Percentiles rank a stretch among this genome's conserved stretches.
Evolutionary conservation across 2,329 filamentous ascomycete species (phyloP).

Genomic region (Talaromyces sp.): DNA sequence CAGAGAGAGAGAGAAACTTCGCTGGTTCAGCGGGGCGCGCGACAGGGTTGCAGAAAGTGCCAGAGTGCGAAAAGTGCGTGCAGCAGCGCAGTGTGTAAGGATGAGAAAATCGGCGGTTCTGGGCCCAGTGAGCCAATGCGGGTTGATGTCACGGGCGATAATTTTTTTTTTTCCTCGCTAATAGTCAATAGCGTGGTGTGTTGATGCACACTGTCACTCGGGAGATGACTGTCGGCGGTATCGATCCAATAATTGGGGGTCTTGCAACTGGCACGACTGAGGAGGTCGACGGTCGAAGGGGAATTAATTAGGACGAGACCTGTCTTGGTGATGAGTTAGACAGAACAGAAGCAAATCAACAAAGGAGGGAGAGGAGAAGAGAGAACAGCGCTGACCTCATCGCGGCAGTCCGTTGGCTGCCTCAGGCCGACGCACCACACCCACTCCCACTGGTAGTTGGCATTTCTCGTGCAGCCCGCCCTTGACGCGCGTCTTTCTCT

Average conservation of each 20-base stretch:
- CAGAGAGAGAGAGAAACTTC: too few relatives aligned
- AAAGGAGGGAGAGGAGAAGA: background rate
- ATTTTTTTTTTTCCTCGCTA: background rate
- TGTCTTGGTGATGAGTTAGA: too few relatives aligned
- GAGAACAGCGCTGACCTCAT: background rate
- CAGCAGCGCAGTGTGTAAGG: background rate
- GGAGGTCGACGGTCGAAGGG: too few relatives aligned
- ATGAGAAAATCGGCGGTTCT: slow-evolving; percentile 7
- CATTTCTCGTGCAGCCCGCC: background rate
- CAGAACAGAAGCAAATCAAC: too few relatives aligned
- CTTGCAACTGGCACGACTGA: too few relatives aligned
- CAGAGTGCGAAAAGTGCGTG: background rate
- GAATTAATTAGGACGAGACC: too few relatives aligned
- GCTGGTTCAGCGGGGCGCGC: background rate
- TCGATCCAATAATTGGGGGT: too few relatives aligned
- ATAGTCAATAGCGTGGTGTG: too few relatives aligned
- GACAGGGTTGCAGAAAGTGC: background rate
- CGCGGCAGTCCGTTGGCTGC: background rate
- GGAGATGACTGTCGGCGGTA: too few relatives aligned
- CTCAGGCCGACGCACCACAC: too few relatives aligned
- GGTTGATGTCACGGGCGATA: slow-evolving; percentile 9
- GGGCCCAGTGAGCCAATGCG: slow-evolving; percentile 4
- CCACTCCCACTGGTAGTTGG: too few relatives aligned
- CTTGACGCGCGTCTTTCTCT: background rate
- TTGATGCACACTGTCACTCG: too few relatives aligned